Evolutionary conservation across 2,329 filamentous ascomycete species (phyloP).

Genomic region (Exophiala sp.): DNA sequence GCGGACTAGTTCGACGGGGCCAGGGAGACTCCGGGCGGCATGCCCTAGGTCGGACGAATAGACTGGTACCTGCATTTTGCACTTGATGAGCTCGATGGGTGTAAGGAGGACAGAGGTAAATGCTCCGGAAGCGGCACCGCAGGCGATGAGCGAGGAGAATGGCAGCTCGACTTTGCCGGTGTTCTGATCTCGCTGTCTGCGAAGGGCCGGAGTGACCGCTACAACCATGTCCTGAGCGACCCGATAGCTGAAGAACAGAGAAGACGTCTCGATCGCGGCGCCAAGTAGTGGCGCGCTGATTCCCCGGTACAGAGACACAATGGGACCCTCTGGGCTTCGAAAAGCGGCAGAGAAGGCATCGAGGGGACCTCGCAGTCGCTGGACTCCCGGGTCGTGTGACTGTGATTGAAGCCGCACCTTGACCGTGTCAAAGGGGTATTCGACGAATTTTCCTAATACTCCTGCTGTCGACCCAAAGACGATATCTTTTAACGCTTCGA

Average conservation of each 20-base stretch:
- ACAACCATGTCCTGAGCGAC: constrained; percentile 61
- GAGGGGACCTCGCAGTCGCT: constrained; percentile 61
- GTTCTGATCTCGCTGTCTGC: constrained; percentile 25
- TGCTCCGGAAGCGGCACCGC: constrained; percentile 80
- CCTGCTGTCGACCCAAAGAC: constrained; percentile 83
- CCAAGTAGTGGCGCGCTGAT: constrained; percentile 88
- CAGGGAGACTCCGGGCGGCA: constrained; percentile 49
- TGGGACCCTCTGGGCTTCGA: constrained; percentile 76
- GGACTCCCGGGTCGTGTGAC: constrained; percentile 64
- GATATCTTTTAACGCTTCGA: constrained; percentile 79
- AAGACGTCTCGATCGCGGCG: constrained; percentile 87
- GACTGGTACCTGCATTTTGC: constrained; percentile 84
- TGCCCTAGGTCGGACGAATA: constrained; percentile 33
- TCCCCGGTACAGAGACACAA: constrained; percentile 76
- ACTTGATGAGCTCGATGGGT: constrained; percentile 95
- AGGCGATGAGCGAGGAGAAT: constrained; percentile 70
- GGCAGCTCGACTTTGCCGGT: constrained; percentile 54
- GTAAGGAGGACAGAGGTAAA: constrained; percentile 90
- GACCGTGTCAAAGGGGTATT: constrained; percentile 97
- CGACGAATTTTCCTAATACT: constrained; percentile 89
- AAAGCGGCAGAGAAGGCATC: constrained; percentile 79
- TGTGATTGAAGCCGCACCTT: constrained; percentile 98
- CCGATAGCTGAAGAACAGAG: constrained; percentile 87
- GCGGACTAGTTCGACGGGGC: constrained; percentile 65
- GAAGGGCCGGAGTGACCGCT: constrained; percentile 55